Conservation (phyloP, 1,139 yeast genomes). For the Scheffersomyces illinoinensis region DNA sequence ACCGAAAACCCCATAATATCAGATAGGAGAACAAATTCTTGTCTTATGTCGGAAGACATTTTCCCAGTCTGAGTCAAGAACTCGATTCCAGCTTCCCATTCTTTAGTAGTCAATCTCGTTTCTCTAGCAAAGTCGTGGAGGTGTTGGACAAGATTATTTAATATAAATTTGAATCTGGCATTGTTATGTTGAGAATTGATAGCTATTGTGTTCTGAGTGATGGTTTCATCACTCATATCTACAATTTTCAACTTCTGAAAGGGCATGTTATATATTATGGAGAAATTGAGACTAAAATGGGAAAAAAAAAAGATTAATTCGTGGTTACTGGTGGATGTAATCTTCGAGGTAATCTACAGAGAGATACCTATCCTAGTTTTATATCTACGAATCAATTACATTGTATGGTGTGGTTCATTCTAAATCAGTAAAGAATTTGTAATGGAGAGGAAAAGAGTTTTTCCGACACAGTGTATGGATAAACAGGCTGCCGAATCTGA, state of each 20-base stretch:
- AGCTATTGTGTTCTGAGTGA: slow-evolving; percentile 26
- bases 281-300: not conserved
- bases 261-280: not conserved
- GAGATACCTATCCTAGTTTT: not conserved
- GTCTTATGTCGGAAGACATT: slow-evolving; percentile 28
- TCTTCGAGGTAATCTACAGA: not conserved
- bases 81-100: slow-evolving; percentile 29
- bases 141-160: slow-evolving; percentile 27
- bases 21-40: slow-evolving; percentile 31
- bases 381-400: not conserved
- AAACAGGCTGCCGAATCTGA: not conserved
- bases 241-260: slow-evolving; percentile 5
- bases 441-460: not conserved
- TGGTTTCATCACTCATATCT: slow-evolving; percentile 30
- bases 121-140: slow-evolving; percentile 35
- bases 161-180: slow-evolving; percentile 23
- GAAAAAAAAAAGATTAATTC: too few species aligned
- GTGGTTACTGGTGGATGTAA: not conserved
- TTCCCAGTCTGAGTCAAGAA: slow-evolving; percentile 31
- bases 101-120: slow-evolving; percentile 30
- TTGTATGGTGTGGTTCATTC: not conserved
- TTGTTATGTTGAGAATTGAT: slow-evolving; percentile 26
- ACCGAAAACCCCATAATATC: slow-evolving; percentile 32
- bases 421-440: not conserved
- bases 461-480: not conserved